Percentiles rank a stretch among this genome's conserved stretches.
These are phyloP conservation scores for Medicago arabica DNA, from an alignment of 306 rosid genomes.

Conservation along the genomic window DNA sequence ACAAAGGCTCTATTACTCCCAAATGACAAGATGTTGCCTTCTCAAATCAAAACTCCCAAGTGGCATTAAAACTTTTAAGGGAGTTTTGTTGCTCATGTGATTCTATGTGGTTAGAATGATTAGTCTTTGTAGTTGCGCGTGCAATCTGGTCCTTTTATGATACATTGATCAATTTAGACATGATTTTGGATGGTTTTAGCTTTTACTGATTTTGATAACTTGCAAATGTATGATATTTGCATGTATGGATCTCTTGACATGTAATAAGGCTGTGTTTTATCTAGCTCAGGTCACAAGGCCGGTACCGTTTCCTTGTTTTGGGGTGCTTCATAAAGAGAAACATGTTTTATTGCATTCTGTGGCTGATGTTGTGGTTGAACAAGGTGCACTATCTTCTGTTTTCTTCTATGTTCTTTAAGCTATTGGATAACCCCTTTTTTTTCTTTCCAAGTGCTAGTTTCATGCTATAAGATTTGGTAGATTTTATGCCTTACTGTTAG, in stretches of 20 bases:
- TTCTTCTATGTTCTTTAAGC: not conserved
- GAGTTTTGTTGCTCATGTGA: not conserved
- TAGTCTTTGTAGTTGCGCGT: not conserved
- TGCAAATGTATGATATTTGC: constrained; percentile 2
- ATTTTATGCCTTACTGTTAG: not conserved
- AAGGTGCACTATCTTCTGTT: too few relatives aligned
- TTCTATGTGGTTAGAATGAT: not conserved
- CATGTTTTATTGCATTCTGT: too few relatives aligned
- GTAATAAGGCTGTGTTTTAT: constrained; percentile 33
- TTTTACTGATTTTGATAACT: not conserved
- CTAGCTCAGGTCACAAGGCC: not conserved
- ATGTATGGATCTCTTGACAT: constrained; percentile 23
- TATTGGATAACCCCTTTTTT: not conserved
- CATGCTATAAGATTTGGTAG: not conserved
- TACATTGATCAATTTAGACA: not conserved
- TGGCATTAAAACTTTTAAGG: too few relatives aligned
- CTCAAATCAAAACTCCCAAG: too few relatives aligned
- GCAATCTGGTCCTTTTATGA: not conserved
- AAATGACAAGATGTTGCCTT: too few relatives aligned
- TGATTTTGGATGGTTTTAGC: not conserved
- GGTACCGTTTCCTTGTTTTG: too few relatives aligned
- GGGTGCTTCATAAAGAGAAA: too few relatives aligned
- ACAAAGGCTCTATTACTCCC: too few relatives aligned
- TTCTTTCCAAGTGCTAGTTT: not conserved
- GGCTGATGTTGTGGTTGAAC: too few relatives aligned